Percentiles rank a stretch among this genome's conserved stretches.
Evolutionary conservation across 225 moss, liverwort and hornwort species (phyloP).

Genomic region (Neckera pumila): DNA sequence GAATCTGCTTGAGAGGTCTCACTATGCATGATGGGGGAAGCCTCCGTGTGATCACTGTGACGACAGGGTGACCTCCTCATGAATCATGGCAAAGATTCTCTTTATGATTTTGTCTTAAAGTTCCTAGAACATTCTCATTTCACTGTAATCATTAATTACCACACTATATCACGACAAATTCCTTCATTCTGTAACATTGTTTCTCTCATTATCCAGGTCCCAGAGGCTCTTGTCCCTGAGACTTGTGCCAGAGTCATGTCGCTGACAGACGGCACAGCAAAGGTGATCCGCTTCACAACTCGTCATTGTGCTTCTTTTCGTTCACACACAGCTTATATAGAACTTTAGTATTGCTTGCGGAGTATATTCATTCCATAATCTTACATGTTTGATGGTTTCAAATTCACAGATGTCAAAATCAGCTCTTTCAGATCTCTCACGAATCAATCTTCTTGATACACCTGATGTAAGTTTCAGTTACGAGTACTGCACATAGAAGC

Average conservation of each 20-base stretch:
- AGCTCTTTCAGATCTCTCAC: conserved; percentile 80
- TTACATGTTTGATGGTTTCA: conserved; percentile 1
- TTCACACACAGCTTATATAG: background rate
- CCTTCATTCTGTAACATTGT: background rate
- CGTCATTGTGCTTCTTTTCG: background rate
- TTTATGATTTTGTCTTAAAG: background rate
- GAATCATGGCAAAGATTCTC: background rate
- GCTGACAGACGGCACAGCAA: conserved; percentile 76
- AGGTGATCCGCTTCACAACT: conserved; percentile 32
- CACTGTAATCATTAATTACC: background rate
- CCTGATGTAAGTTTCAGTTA: conserved; percentile 53
- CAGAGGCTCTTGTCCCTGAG: conserved; percentile 86
- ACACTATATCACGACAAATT: background rate
- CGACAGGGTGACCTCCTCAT: background rate
- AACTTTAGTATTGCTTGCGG: background rate
- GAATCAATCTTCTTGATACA: conserved; percentile 83
- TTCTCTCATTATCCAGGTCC: conserved; percentile 43
- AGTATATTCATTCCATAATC: background rate
- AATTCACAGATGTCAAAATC: conserved; percentile 91
- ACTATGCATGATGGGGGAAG: background rate
- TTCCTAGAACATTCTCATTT: background rate
- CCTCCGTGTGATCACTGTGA: background rate
- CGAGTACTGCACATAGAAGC: background rate
- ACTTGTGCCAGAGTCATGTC: conserved; percentile 97
- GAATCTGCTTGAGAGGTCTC: background rate